phyloP scores from a whole-genome alignment of 2,329 filamentous ascomycete species.

The Beauveria bassiana region DNA sequence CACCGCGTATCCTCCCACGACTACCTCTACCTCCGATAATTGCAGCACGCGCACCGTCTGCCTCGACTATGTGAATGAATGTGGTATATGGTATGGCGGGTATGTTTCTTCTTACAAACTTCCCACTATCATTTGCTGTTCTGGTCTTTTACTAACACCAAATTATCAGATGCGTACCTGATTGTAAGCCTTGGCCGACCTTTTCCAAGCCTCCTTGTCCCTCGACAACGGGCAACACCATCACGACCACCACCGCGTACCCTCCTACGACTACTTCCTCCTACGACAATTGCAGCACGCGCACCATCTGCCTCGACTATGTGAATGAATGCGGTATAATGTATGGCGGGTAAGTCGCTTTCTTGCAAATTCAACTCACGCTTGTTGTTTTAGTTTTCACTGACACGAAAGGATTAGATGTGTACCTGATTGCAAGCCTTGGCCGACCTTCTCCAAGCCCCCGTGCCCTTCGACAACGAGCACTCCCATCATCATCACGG shows the following conservation, averaged over 20 bases:
- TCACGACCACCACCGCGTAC: constrained; percentile 1
- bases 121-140: background rate
- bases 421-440: constrained; percentile 19
- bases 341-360: constrained; percentile 18
- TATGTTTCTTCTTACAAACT: constrained; percentile 10
- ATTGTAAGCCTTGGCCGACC: constrained; percentile 16
- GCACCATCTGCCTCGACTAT: constrained; percentile 19
- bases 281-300: constrained; percentile 18
- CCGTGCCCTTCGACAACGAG: constrained; percentile 12
- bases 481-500: background rate
- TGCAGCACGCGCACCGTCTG: constrained; percentile 21
- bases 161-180: constrained; percentile 17
- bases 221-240: constrained; percentile 2
- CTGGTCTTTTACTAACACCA: background rate
- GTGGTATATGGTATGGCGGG: constrained; percentile 19
- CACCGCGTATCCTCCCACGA: background rate
- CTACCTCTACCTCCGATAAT: constrained; percentile 9
- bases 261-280: background rate
- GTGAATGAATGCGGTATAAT: constrained; percentile 19
- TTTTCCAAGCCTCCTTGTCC: constrained; percentile 16
- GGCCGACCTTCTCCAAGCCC: constrained; percentile 12
- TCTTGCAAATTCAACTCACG: background rate
- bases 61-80: constrained; percentile 18
- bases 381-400: background rate
- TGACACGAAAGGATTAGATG: constrained; percentile 13